phyloP scores from a whole-genome alignment of 345 rosid species.

The Acer negundo region DNA sequence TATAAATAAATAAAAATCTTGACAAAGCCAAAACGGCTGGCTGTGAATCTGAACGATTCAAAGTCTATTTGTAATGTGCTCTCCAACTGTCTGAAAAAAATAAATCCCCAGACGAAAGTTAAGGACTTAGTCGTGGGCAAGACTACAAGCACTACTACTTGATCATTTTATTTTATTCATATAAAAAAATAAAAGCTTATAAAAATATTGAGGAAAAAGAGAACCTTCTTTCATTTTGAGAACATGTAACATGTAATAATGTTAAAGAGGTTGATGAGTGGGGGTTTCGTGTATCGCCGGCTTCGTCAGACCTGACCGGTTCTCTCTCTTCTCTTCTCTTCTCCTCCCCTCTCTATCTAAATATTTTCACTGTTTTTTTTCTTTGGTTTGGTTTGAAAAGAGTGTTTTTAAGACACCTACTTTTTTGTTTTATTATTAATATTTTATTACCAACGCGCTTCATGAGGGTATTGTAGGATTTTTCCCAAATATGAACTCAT shows the following conservation, averaged over 20 bases:
- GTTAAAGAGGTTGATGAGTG: not conserved
- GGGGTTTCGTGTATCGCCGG: conserved; percentile 8
- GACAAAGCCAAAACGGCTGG: conserved; percentile 18
- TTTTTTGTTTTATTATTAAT: not conserved
- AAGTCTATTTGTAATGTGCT: not conserved
- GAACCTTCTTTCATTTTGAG: not conserved
- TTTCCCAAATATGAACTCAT: accelerated
- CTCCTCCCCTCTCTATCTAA: not conserved
- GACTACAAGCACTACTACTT: conserved; percentile 40
- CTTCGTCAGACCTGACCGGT: not conserved
- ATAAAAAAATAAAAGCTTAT: not conserved
- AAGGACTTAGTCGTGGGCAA: conserved; percentile 51
- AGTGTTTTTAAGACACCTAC: not conserved
- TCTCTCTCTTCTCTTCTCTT: not conserved
- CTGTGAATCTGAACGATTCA: conserved; percentile 8
- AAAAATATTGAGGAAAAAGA: not conserved
- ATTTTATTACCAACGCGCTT: not conserved
- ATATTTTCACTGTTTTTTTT: too few species aligned
- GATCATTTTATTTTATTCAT: not conserved
- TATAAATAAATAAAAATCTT: not conserved
- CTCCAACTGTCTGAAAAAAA: conserved; percentile 13
- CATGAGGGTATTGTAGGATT: conserved; percentile 1
- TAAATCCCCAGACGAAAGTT: conserved; percentile 21
- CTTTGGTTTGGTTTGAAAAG: too few species aligned
- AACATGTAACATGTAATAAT: not conserved